Conservation (phyloP, 306 rosid species). For the Fragaria iinumae region DNA sequence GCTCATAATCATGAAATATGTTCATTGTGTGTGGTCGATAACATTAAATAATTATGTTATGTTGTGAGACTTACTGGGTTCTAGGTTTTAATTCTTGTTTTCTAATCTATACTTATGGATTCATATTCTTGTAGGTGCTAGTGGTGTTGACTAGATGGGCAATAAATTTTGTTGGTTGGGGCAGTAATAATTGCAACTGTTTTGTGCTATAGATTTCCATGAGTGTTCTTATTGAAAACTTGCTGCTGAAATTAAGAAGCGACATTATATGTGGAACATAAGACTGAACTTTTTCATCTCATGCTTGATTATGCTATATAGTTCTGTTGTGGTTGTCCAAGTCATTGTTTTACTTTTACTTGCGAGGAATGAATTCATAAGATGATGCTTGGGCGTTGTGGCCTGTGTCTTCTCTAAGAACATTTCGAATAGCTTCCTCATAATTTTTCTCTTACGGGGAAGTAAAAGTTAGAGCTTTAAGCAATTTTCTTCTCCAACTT, state of each 20-base stretch:
- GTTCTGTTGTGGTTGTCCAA: not conserved
- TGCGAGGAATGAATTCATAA: not conserved
- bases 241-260: not conserved
- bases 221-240: not conserved
- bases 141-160: not conserved
- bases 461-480: too few relatives aligned
- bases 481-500: too few relatives aligned
- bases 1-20: too few relatives aligned
- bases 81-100: not conserved
- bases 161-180: not conserved
- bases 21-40: too few relatives aligned
- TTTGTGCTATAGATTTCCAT: not conserved
- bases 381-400: not conserved
- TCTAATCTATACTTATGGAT: not conserved
- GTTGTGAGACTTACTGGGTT: not conserved
- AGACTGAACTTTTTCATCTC: not conserved
- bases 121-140: not conserved
- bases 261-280: not conserved
- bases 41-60: not conserved
- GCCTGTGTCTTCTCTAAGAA: too few relatives aligned
- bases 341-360: not conserved
- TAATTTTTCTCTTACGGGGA: too few relatives aligned
- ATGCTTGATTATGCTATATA: not conserved
- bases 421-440: too few relatives aligned
- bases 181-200: not conserved